Conservation (phyloP, 768 basidiomycete genomes). For the Plicaturopsis crispa region DNA sequence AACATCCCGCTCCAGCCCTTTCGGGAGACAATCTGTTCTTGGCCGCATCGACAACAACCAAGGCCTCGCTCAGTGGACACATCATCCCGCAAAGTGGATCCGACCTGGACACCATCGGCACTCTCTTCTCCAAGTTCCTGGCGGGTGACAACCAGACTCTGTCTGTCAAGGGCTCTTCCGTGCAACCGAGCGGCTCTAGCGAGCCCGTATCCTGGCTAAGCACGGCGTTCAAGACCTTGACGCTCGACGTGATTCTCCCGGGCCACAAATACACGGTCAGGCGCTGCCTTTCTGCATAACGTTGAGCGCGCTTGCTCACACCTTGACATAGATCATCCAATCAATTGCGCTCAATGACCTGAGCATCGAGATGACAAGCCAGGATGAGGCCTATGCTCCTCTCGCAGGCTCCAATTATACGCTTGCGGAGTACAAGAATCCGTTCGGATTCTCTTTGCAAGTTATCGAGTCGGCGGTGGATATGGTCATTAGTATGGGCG, state of each 20-base stretch:
- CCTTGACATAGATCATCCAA: slow-evolving; percentile 42
- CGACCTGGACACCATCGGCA: slow-evolving; percentile 44
- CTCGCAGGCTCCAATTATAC: slow-evolving; percentile 49
- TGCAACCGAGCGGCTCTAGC: slow-evolving; percentile 47
- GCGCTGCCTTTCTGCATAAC: not conserved
- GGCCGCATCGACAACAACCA: slow-evolving; percentile 36
- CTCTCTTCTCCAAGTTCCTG: slow-evolving; percentile 60
- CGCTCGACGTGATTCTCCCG: slow-evolving; percentile 52
- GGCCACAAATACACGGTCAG: slow-evolving; percentile 49
- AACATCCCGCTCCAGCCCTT: slow-evolving; percentile 35
- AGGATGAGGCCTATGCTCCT: slow-evolving; percentile 51
- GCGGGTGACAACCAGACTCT: slow-evolving; percentile 58
- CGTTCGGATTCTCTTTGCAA: slow-evolving; percentile 70
- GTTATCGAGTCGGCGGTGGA: slow-evolving; percentile 48
- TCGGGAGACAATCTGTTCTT: slow-evolving; percentile 41
- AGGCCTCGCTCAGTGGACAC: slow-evolving; percentile 51
- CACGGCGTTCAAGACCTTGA: slow-evolving; percentile 61
- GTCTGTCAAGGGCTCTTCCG: slow-evolving; percentile 48
- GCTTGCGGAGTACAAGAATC: slow-evolving; percentile 57
- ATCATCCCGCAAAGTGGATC: slow-evolving; percentile 56
- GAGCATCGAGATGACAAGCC: slow-evolving; percentile 40
- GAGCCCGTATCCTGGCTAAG: slow-evolving; percentile 55
- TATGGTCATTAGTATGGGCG: slow-evolving; percentile 41
- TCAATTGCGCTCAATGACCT: slow-evolving; percentile 55
- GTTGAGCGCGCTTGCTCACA: slow-evolving; percentile 3